Percentiles rank a stretch among this genome's conserved stretches.
These are phyloP conservation scores for Erysimum cheiri DNA, from an alignment of 441 rosid genomes.

Conservation along the genomic window DNA sequence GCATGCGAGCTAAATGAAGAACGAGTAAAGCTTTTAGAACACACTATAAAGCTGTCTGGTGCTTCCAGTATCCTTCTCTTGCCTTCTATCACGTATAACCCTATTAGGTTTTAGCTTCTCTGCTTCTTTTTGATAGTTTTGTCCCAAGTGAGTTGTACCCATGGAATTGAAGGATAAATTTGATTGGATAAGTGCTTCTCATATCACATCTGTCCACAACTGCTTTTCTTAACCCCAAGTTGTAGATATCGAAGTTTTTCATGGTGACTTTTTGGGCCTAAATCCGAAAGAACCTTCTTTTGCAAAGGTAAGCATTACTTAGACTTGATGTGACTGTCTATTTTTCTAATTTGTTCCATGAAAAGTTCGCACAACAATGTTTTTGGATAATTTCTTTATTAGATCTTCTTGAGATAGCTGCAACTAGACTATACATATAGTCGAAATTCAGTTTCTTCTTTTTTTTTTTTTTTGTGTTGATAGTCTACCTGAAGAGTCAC, in stretches of 20 bases:
- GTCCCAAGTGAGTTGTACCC: background rate
- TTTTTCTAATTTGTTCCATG: conserved; percentile 2
- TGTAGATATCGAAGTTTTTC: conserved; percentile 71
- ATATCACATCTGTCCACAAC: conserved; percentile 14
- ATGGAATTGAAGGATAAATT: background rate
- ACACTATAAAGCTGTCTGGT: conserved; percentile 79
- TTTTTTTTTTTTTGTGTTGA: background rate
- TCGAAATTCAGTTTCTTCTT: background rate
- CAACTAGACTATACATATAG: background rate
- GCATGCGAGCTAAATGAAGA: conserved; percentile 86
- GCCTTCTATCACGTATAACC: background rate
- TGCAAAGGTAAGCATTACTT: conserved; percentile 57
- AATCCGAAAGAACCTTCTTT: conserved; percentile 63
- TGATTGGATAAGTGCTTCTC: conserved; percentile 10
- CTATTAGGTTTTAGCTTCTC: conserved; percentile 1
- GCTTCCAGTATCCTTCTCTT: conserved; percentile 77
- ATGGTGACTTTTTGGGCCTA: conserved; percentile 73
- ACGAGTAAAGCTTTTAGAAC: conserved; percentile 68
- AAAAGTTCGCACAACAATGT: background rate
- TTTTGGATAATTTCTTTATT: background rate
- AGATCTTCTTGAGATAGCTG: conserved; percentile 16
- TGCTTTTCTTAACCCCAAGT: conserved; percentile 48
- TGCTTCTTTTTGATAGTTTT: conserved; percentile 19
- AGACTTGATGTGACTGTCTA: conserved; percentile 14
- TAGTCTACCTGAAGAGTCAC: conserved; percentile 9